Base-by-base conservation (phyloP, 192 early-diverging fungal genomes). In the Backusella sp. region DNA sequence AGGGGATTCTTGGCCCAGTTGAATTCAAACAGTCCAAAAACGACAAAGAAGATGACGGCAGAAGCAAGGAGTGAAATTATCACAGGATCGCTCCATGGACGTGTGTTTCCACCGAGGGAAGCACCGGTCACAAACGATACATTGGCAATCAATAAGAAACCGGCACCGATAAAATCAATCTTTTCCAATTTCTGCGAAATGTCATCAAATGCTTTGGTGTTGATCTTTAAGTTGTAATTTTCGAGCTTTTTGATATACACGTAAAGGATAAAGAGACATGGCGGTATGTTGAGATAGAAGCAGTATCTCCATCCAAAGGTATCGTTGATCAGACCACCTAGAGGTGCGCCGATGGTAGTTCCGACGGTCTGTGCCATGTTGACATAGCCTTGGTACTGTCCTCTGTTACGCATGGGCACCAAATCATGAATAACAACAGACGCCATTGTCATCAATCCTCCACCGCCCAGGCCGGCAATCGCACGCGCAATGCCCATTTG, bases 231-330 rank as follows among this genome's bases (percentile, higher is more conserved):
- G 15, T 80, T 80, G 17, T 80, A 80, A 21, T 80, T 80, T 59
- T 80, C 30, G 21, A 80, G 36, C 15, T 49, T 72, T 14, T 69
- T 37, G 23, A 59, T 52, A 59, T 78, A 78, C 74, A 78, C 4
- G 90, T 91, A 82, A 90, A 86, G 35, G 86, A 88, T 76, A 93
- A 86, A 68, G 85, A 86, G 46, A 89, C 72, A 49, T 86, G 42
- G 36, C 90, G 96, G 96, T 14, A 97, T 72, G 70, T 96, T 97
- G 80, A 94, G 90, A 85, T 87, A 96, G 82, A 96, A 96, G 80
- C 90, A 93, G 85, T 88, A 91, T 17, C 91, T 82, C 92, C 92
- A 92, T 34, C 83, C 86, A 11, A 82, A 67, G 0, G 79, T 68
- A 49, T 98, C 91, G 32, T 91, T 92, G 56, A 98, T 93, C 9